phyloP scores from a whole-genome alignment of 176 grass and related monocot genomes.

The Dactylis glomerata region DNA sequence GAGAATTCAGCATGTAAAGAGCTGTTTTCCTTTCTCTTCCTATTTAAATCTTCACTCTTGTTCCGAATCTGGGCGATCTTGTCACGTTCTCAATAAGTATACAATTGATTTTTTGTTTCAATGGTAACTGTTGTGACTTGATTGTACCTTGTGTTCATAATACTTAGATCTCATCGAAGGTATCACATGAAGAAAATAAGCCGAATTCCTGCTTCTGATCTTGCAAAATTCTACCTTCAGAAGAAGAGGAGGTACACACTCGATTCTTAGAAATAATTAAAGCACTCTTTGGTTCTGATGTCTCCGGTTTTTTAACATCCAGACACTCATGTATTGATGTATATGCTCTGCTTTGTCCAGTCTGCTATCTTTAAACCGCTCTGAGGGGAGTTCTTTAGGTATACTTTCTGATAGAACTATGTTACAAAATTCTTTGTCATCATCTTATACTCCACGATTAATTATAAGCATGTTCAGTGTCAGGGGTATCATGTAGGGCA shows the following conservation, averaged over 20 bases:
- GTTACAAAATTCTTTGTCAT: background rate
- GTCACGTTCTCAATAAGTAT: background rate
- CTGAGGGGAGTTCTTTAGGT: background rate
- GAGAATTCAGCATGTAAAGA: no score
- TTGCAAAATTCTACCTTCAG: background rate
- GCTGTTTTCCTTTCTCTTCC: background rate
- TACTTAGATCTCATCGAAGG: background rate
- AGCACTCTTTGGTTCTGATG: background rate
- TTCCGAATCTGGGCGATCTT: background rate
- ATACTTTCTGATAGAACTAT: background rate
- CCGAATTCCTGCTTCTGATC: background rate
- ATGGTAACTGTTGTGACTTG: background rate
- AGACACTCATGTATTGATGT: background rate
- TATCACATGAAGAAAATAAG: background rate
- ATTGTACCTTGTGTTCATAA: background rate
- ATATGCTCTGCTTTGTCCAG: constrained; percentile 3
- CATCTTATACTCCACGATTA: background rate
- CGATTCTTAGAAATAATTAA: no score
- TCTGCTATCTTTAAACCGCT: background rate
- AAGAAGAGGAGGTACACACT: constrained; percentile 14
- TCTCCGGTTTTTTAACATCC: background rate
- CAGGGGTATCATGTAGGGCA: background rate
- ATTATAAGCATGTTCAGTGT: background rate
- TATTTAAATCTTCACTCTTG: background rate
- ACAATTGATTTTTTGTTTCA: background rate